Evolutionary conservation across 768 basidiomycete genomes (phyloP), one percentile per base, ranked within the genome.

Genomic region (Aureoboletus auriporus): DNA sequence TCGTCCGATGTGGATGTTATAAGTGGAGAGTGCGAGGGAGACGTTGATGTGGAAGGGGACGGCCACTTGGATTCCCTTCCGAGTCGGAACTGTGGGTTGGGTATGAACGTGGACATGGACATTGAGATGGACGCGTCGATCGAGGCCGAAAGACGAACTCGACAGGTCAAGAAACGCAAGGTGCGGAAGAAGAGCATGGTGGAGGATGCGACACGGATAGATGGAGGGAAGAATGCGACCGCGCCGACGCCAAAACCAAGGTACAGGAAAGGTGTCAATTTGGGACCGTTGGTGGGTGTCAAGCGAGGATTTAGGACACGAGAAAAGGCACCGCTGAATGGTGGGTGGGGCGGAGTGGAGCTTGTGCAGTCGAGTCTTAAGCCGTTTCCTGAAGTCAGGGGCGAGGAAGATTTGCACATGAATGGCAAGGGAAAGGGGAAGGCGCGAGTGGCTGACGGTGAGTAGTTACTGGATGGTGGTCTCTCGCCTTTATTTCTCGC

Each of bases 311-410:
- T 87, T 53, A 69, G 73, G 57, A 83, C 85, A 17, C 64, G 75
- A 39, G 85, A 85, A 62, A 69, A 71, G 55, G 68, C 76, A 2
- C 77, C 77, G 7, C 70, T 69, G 47, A 76, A 75, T 36, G 82
- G 85, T 1, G 85, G 86, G 4, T 73, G 86, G 68, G 73, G 76
- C 17, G 83, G 83, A 0, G 75, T 84, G 26, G 82, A 83, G 69
- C 74, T 84, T 66, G 70, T 76, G 10, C 59, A 70, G 5, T 60
- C 59, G 20, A 58, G 64, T 46, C 47, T 64, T 12, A 26, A 11
- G 14, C 27, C 59, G 5, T 63, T 42, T 47, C 57, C 56, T 37
- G 49, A 52, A 6, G 39, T 56, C 17, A 27, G 26, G n/a, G 8
- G 0, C 29, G 65, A 51, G 49, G 55, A 48, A 7, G 39, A 51